Evolutionary conservation across 2,329 filamentous ascomycete genomes (phyloP).

Genomic region (Talaromyces atroroseus): DNA sequence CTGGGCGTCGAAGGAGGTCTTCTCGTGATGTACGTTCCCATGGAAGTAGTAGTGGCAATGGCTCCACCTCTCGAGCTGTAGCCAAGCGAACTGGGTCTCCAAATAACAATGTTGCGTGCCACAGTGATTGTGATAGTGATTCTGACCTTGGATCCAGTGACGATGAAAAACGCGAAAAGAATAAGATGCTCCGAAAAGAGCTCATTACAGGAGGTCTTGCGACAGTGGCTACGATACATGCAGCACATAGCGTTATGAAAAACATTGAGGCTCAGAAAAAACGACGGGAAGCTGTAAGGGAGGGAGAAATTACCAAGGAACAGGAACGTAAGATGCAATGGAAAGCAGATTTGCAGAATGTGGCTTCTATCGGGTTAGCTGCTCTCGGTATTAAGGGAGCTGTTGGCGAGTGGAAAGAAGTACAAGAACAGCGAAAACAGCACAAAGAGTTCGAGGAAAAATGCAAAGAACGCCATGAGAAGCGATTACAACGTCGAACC

Average conservation of each 20-base stretch:
- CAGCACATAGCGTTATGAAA: conserved; percentile 59
- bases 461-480: conserved; percentile 36
- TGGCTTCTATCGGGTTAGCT: conserved; percentile 61
- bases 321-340: conserved; percentile 58
- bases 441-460: conserved; percentile 49
- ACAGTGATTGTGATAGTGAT: conserved; percentile 32
- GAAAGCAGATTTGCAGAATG: conserved; percentile 60
- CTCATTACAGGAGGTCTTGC: conserved; percentile 61
- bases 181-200: conserved; percentile 63
- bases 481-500: conserved; percentile 35
- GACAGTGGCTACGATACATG: conserved; percentile 64
- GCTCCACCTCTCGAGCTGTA: conserved; percentile 21
- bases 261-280: conserved; percentile 59
- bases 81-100: neutral
- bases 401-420: conserved; percentile 62
- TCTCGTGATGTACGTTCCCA: conserved; percentile 42
- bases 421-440: conserved; percentile 56
- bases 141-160: conserved; percentile 53
- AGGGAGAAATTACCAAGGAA: conserved; percentile 59
- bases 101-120: conserved; percentile 10
- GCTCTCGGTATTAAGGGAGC: conserved; percentile 64
- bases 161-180: conserved; percentile 58
- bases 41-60: conserved; percentile 16
- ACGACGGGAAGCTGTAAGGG: conserved; percentile 54
- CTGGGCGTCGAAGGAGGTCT: conserved; percentile 28